These are phyloP conservation scores for Termitomyces sp. DNA, from an alignment of 1,284 basidiomycete species.

Conservation along the genomic window DNA sequence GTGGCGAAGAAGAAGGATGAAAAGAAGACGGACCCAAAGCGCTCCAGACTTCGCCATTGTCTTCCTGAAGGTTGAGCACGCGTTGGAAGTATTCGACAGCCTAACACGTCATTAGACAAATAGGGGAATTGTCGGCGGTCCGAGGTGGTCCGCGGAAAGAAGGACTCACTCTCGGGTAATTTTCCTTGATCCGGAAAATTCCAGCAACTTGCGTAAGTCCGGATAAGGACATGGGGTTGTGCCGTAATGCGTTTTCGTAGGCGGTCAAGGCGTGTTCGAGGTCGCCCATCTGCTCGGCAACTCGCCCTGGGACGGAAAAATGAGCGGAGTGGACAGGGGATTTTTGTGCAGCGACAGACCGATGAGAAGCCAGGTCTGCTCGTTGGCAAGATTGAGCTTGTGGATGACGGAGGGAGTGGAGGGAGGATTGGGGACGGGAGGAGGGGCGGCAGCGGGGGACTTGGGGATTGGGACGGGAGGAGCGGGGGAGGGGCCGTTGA, in stretches of 20 bases:
- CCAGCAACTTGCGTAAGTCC: conserved; percentile 90
- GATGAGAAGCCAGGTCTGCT: conserved; percentile 90
- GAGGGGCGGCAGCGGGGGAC: conserved; percentile 45
- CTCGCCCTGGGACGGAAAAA: conserved; percentile 60
- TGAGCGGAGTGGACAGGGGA: too few relatives aligned
- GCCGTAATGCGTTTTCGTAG: conserved; percentile 88
- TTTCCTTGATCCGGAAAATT: conserved; percentile 84
- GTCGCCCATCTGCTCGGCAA: conserved; percentile 89
- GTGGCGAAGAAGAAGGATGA: conserved; percentile 15
- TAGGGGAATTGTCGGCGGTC: conserved; percentile 24
- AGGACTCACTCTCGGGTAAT: conserved; percentile 69
- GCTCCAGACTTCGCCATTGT: conserved; percentile 94
- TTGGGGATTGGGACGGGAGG: conserved; percentile 37
- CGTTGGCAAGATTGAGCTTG: conserved; percentile 80
- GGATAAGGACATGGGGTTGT: conserved; percentile 84
- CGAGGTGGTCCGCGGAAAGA: conserved; percentile 34
- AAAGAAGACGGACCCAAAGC: conserved; percentile 64
- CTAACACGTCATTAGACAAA: conserved; percentile 48
- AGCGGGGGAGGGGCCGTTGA: conserved; percentile 44
- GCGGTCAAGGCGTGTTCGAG: conserved; percentile 84
- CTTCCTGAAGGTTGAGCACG: conserved; percentile 82
- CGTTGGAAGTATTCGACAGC: conserved; percentile 95
- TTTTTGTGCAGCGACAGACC: conserved; percentile 43
- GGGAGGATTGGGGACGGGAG: conserved; percentile 36
- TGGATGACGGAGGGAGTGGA: conserved; percentile 46